Evolutionary conservation across 139 green algal genomes (phyloP).

Genomic region (Ostreobium quekettii): DNA sequence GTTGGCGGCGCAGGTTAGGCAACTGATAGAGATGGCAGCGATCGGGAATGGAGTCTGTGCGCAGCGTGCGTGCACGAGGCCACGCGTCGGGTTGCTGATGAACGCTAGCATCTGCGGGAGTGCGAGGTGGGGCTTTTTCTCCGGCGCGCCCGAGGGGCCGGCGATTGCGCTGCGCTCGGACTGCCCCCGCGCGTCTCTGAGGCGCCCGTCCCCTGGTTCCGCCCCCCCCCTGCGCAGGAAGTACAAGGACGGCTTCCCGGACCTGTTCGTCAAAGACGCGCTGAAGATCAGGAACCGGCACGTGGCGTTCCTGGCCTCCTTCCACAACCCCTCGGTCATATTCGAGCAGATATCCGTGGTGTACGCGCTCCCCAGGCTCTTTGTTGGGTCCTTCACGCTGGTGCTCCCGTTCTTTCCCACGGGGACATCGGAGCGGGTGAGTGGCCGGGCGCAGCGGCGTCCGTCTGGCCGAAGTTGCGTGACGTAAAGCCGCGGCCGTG

Average conservation of each 20-base stretch:
- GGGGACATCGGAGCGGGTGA: conserved; percentile 69
- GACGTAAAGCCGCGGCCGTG: too few species aligned
- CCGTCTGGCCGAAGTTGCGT: too few species aligned
- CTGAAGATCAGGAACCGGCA: conserved; percentile 83
- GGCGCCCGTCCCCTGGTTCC: too few species aligned
- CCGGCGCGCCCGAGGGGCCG: too few species aligned
- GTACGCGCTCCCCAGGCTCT: conserved; percentile 90
- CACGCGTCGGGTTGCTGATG: background rate
- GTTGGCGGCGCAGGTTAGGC: too few species aligned
- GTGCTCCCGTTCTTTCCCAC: conserved; percentile 98
- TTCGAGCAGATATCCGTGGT: conserved; percentile 97
- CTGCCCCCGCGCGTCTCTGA: too few species aligned
- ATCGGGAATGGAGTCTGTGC: background rate
- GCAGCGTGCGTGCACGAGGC: background rate
- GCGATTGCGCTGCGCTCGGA: background rate
- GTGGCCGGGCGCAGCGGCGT: too few species aligned
- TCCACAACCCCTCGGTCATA: conserved; percentile 79
- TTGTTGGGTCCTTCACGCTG: conserved; percentile 92
- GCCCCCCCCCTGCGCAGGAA: too few species aligned
- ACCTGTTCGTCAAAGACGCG: conserved; percentile 94
- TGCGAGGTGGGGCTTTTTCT: background rate
- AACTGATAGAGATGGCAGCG: too few species aligned
- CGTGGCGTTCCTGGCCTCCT: conserved; percentile 94
- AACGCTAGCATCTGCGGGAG: background rate
- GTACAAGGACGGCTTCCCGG: conserved; percentile 96